Base-by-base conservation (phyloP, 2,329 filamentous ascomycete species). In the Cadophora malorum region DNA sequence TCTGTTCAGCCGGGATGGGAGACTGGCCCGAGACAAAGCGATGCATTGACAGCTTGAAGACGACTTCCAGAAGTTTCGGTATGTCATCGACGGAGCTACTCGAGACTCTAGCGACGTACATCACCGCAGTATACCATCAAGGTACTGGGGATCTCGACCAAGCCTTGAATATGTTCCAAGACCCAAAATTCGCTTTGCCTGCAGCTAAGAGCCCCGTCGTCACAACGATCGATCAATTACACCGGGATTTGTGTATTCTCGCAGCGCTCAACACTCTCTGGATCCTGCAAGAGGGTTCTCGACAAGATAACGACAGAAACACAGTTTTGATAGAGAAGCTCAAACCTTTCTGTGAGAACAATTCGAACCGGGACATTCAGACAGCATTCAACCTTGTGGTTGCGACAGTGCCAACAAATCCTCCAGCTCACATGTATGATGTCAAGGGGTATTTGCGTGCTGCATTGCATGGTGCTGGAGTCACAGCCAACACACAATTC, bases 391-490 rank as follows among this genome's bases (percentile, higher is more conserved):
- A 91, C 75, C 85, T 97, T 12, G 85, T 95, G 66, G 85, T 89
- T 72, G 91, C 93, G 6, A 88, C 90, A 2, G 85, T 91, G 6
- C 81, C 85, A 59, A 88, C 87, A 1, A 83, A 85, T 75, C 90
- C 82, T 77, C 87, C 80, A 73, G 86, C 83, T 61, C 87, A 90
- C 31, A 90, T 96, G 69, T 89, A 92, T 68, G 87, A 91, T 70
- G 90, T 91, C 66, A 97, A 97, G 79, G 86, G 90, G 50, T 88
- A 91, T 75, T 90, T 97, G 64, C 89, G 92, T 69, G 84, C 85
- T 49, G 91, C 93, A 1, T 85, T 97, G 52, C 85, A 86, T 49
- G 87, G 88, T 2, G 90, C 92, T 14, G 90, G 90, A 71, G 82
- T 83, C 8, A 89, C 91, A 9, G 84, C 84, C 65, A 97, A 97